These are phyloP conservation scores for Populus alba DNA, from an alignment of 345 rosid genomes.

Conservation along the genomic window DNA sequence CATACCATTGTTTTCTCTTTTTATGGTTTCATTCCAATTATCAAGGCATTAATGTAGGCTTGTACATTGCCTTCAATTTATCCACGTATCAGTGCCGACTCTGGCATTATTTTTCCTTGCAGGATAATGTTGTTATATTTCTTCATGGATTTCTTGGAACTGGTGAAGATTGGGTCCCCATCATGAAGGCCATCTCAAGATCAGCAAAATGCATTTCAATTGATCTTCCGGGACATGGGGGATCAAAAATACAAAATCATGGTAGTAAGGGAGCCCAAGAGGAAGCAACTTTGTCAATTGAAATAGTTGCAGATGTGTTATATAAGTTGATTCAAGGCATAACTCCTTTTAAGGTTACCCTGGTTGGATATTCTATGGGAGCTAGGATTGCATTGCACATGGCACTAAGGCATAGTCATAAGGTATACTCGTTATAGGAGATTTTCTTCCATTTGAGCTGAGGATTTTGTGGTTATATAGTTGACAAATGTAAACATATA, in stretches of 20 bases:
- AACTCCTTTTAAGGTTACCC: slow-evolving; percentile 52
- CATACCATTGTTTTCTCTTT: background rate
- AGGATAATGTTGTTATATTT: slow-evolving; percentile 60
- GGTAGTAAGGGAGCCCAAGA: slow-evolving; percentile 22
- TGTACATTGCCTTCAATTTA: background rate
- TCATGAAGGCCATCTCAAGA: slow-evolving; percentile 74
- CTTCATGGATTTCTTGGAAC: slow-evolving; percentile 94
- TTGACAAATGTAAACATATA: slow-evolving; percentile 1
- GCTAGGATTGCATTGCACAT: slow-evolving; percentile 83
- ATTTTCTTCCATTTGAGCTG: background rate
- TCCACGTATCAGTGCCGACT: background rate
- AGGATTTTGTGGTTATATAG: background rate
- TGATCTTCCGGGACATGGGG: slow-evolving; percentile 92
- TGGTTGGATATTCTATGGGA: slow-evolving; percentile 94
- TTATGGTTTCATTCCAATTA: background rate
- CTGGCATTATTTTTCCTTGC: slow-evolving; percentile 16
- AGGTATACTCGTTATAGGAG: slow-evolving; percentile 39
- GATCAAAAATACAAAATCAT: slow-evolving; percentile 42
- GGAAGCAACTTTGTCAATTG: slow-evolving; percentile 51
- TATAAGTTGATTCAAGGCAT: slow-evolving; percentile 45
- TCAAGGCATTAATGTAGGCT: background rate
- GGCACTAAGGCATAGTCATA: slow-evolving; percentile 56
- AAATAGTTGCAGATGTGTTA: slow-evolving; percentile 44
- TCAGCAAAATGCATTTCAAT: slow-evolving; percentile 77
- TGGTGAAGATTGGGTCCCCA: slow-evolving; percentile 83